Percentiles rank a stretch among this genome's conserved stretches.
Conservation (phyloP, 495 filamentous ascomycete species). For the Saxophila tyrrhenica region DNA sequence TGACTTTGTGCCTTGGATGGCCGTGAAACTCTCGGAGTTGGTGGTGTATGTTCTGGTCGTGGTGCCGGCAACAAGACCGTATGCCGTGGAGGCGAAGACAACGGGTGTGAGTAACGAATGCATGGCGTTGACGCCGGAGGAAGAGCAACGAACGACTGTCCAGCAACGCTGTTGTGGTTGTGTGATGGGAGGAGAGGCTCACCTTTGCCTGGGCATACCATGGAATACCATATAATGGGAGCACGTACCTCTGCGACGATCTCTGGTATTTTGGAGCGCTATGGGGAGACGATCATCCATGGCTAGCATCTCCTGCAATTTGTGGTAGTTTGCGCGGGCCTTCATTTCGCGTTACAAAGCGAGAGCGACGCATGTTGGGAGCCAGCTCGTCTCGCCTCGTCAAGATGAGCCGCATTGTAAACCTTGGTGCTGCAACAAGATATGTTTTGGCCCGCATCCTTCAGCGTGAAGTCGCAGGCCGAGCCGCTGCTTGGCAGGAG, state of each 20-base stretch:
- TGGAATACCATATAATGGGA: too few relatives aligned
- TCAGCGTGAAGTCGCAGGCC: background rate
- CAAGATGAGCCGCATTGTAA: background rate
- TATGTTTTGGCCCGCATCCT: background rate
- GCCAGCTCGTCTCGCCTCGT: background rate
- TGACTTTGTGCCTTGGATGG: background rate
- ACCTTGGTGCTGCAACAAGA: background rate
- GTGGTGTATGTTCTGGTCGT: background rate
- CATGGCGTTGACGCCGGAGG: background rate
- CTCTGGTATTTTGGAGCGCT: background rate
- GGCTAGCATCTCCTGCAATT: background rate
- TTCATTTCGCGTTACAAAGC: background rate
- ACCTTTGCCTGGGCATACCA: too few relatives aligned
- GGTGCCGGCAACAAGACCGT: background rate
- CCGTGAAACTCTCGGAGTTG: background rate
- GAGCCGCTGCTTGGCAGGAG: background rate
- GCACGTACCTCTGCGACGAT: background rate
- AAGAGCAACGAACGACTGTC: background rate
- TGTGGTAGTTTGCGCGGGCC: background rate
- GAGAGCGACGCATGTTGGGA: background rate
- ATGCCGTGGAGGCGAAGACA: background rate
- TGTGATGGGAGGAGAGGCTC: background rate
- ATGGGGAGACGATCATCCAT: background rate
- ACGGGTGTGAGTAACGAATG: background rate
- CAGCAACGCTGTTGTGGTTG: background rate